Evolutionary conservation across 352 stramenopile species (phyloP), one percentile per base, ranked within the genome.

Genomic region (Pythium utonaiense): DNA sequence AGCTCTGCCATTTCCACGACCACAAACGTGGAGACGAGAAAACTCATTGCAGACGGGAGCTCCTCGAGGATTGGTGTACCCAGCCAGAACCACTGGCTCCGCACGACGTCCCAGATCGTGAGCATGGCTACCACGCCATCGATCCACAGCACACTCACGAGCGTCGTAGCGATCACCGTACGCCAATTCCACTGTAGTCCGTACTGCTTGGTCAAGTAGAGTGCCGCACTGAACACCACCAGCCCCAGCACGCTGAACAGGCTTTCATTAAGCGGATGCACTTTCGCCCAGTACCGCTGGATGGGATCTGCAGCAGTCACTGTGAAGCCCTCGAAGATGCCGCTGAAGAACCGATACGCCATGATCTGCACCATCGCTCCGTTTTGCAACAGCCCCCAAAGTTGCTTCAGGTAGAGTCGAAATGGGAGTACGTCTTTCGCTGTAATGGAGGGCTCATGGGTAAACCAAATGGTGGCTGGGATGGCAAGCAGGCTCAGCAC

Each of bases 131-230:
- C 67, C 1, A 70, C 48, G 27, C 47, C 66, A 28, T 80, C 73
- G n/a, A n/a, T n/a, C n/a, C n/a, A n/a, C 6, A 80, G 60, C n/a
- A 66, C 13, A 19, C 76, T 70, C 2, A 77, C 69, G 9, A 66
- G 38, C 16, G 74, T 53, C 21, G 66, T 52, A 9, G 68, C 24
- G n/a, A 70, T 49, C 25, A 78, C 78, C 12, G 30, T 53, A 1
- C 74, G 69, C 74, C 74, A 83, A 49, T 76, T 60, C 74, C 74
- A 83, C n/a, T 75, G 57, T 8, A 80, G 64, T 55, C 74, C 74
- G 48, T 67, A 80, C 56, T 77, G 78, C 17, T 56, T 68, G 6
- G 69, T 78, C 3, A 68, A 45, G 22, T 69, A 69, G 19, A 83
- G 70, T 33, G 64, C 68, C 22, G 31, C 59, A 34, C 68, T 63